These are phyloP conservation scores for Citrullus mucosospermus DNA, from an alignment of 306 rosid species.

Conservation along the genomic window DNA sequence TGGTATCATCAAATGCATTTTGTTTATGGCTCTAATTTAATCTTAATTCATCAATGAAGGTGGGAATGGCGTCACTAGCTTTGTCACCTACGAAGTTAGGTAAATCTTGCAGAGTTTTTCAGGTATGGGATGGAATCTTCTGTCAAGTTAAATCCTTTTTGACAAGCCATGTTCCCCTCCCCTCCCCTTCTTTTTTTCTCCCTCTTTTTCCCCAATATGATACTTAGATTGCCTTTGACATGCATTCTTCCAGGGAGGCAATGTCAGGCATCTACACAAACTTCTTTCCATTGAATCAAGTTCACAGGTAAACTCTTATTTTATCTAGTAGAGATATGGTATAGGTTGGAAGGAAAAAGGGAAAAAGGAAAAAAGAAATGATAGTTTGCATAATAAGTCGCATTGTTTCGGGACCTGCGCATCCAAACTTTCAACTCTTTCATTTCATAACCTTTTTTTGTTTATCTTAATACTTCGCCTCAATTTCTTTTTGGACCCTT, in stretches of 20 bases:
- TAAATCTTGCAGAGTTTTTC: conserved; percentile 58
- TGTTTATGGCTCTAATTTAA: neutral
- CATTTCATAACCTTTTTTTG: neutral
- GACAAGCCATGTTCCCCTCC: neutral
- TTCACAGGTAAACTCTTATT: conserved; percentile 49
- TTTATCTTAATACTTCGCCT: neutral
- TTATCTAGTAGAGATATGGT: neutral
- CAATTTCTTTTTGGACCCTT: neutral
- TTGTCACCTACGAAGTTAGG: conserved; percentile 21
- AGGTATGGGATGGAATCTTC: conserved; percentile 34
- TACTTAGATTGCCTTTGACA: neutral
- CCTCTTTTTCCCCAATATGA: neutral
- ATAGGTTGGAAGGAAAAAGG: neutral
- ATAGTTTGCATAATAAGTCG: neutral
- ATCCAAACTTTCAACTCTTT: neutral
- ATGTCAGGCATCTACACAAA: conserved; percentile 82
- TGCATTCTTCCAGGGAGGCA: conserved; percentile 70
- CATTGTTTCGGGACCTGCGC: neutral
- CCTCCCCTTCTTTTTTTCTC: too few relatives aligned
- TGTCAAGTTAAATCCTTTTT: neutral
- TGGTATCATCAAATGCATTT: neutral
- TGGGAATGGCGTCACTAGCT: conserved; percentile 47
- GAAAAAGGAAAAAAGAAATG: neutral
- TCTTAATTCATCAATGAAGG: conserved; percentile 28
- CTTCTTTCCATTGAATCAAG: conserved; percentile 86